These are phyloP conservation scores for Isoetes taiwanensis DNA, from an alignment of 75 land plant genomes.

Conservation along the genomic window DNA sequence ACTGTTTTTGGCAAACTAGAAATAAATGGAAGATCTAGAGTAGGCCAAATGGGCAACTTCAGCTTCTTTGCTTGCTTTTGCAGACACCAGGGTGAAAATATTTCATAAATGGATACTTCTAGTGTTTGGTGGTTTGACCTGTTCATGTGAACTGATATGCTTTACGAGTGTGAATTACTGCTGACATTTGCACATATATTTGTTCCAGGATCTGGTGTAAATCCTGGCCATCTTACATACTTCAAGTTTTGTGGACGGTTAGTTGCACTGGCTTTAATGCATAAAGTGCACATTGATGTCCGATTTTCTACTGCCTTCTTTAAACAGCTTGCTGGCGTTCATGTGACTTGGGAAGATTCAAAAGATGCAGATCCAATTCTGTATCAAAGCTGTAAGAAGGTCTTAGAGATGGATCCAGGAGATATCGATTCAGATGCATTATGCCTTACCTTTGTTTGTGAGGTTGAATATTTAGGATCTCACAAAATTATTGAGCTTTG, in stretches of 20 bases:
- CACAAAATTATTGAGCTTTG: conserved; percentile 60
- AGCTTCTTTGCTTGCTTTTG: not conserved
- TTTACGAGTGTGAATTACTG: not conserved
- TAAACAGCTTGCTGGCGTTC: conserved; percentile 43
- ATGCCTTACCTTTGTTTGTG: conserved; percentile 76
- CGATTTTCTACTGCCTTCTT: conserved; percentile 55
- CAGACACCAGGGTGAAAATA: not conserved
- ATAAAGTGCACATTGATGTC: conserved; percentile 61
- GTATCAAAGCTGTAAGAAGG: conserved; percentile 69
- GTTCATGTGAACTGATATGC: not conserved
- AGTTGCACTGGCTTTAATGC: conserved; percentile 68
- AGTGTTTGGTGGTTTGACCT: not conserved
- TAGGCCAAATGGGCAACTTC: not conserved
- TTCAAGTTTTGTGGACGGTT: conserved; percentile 60
- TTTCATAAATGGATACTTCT: not conserved
- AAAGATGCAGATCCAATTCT: conserved; percentile 75
- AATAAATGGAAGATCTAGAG: not conserved
- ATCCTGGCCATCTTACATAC: conserved; percentile 59
- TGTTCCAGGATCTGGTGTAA: conserved; percentile 51
- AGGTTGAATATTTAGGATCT: conserved; percentile 66
- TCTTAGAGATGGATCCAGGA: conserved; percentile 69
- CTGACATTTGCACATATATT: not conserved
- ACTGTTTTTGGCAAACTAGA: not conserved
- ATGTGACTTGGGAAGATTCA: conserved; percentile 62
- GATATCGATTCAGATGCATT: conserved; percentile 64